Evolutionary conservation across 164 flowering plant genomes (phyloP).

Genomic region (Platanus orientalis): DNA sequence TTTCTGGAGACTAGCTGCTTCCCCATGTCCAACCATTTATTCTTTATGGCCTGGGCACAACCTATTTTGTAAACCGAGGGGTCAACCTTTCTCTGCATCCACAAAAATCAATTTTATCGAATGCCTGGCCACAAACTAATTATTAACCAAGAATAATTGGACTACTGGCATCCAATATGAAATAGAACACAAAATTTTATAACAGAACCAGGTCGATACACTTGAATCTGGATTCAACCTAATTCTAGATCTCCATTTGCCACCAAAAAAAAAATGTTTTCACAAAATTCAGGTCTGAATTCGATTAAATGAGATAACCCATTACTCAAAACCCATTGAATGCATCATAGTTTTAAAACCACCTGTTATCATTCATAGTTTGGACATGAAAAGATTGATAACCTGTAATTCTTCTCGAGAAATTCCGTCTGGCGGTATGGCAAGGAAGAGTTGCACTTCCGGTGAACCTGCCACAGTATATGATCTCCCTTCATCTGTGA

Average conservation of each 20-base stretch:
- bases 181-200: no score
- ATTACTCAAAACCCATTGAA: no score
- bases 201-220: no score
- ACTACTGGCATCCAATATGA: neutral
- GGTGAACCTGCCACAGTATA: conserved; percentile 76
- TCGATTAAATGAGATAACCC: no score
- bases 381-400: neutral
- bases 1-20: conserved; percentile 61
- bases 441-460: conserved; percentile 65
- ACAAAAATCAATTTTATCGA: conserved; percentile 8
- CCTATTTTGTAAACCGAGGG: conserved; percentile 61
- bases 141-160: neutral
- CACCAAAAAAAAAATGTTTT: no score
- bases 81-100: conserved; percentile 63
- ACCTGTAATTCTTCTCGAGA: conserved; percentile 70
- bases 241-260: no score
- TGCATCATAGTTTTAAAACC: no score
- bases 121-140: neutral
- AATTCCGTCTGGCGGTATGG: conserved; percentile 87
- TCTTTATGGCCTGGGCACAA: conserved; percentile 63
- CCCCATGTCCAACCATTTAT: conserved; percentile 86
- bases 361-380: no score
- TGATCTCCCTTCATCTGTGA: conserved; percentile 68
- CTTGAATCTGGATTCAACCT: no score
- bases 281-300: no score